phyloP scores from a whole-genome alignment of 2,329 filamentous ascomycete species.

The Pseudocercospora crystallina region DNA sequence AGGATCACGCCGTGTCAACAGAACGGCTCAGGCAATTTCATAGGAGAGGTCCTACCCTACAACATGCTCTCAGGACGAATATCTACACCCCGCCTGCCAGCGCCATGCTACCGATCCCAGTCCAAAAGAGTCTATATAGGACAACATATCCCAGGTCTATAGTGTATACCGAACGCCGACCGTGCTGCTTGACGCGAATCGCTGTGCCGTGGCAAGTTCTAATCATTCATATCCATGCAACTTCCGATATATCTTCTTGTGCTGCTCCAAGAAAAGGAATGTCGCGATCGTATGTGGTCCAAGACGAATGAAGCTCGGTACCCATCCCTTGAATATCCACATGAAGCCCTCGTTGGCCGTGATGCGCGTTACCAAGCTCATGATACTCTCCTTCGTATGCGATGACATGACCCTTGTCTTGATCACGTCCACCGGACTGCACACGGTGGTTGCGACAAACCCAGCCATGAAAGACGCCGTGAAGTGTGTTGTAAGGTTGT shows the following conservation, averaged over 20 bases:
- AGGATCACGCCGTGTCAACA: too few species aligned
- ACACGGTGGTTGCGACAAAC: conserved; percentile 80
- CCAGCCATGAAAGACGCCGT: conserved; percentile 74
- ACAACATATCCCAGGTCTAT: too few species aligned
- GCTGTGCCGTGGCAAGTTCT: too few species aligned
- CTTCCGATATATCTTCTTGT: conserved; percentile 72
- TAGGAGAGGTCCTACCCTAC: too few species aligned
- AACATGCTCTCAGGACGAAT: too few species aligned
- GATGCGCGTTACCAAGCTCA: conserved; percentile 64
- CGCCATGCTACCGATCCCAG: too few species aligned
- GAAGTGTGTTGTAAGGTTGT: conserved; percentile 76
- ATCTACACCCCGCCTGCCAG: too few species aligned
- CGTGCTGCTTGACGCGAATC: too few species aligned
- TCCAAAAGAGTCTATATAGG: too few species aligned
- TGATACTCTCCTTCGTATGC: conserved; percentile 52
- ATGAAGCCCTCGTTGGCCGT: conserved; percentile 68
- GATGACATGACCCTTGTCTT: conserved; percentile 86
- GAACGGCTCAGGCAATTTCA: too few species aligned
- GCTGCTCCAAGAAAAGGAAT: conserved; percentile 82
- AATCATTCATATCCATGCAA: conserved; percentile 17
- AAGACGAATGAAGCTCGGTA: conserved; percentile 70
- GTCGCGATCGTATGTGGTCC: conserved; percentile 81
- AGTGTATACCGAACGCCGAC: too few species aligned
- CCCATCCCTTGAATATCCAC: conserved; percentile 91
- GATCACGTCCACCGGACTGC: conserved; percentile 82